Evolutionary conservation across 371 early-diverging fungal genomes (phyloP), one percentile per base, ranked within the genome.

Genomic region (Blakeslea trispora): DNA sequence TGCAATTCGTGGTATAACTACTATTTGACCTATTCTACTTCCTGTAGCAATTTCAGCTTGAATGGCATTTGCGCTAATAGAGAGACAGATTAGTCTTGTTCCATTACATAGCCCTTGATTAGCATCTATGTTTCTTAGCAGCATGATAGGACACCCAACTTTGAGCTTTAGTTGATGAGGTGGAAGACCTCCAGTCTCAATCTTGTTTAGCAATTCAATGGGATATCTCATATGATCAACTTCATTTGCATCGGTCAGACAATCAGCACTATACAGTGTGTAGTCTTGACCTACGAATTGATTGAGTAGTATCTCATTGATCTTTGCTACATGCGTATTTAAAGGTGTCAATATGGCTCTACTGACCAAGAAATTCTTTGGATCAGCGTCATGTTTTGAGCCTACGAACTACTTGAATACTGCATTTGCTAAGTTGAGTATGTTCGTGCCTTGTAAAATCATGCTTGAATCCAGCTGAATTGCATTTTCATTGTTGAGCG

Each of bases 61-160:
- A 0, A 50, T 50, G 11, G 41, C 10, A 13, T 19, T 6, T 22
- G 14, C 4, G 0, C 24, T 22, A 23, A 50, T 15, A 14, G 10
- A 4, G 5, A 11, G 21, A 41, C 39, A 50, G 7, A 54, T 45
- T 1, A 53, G 34, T 5, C 45, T 19, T 2, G 54, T 70, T 5
- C 72, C 65, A 59, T 70, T 68, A 62, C 70, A 72, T 5, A 70
- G 45, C 4, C 66, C 66, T 14, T 19, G 24, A 10, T 35, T 9
- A 6, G 62, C 50, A 21, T 67, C 22, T 7, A 75, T 35, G 23
- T 68, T 71, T 13, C 72, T 46, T 3, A 72, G 41, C 17, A 66
- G 61, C 49, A 71, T 68, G 23, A 75, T 56, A 21, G 71, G 72
- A 14, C 40, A 49, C 1, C 66, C 58, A 31, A 60, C 37, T 22